Evolutionary conservation across 257 asterid species (phyloP), one percentile per base, ranked within the genome.

Genomic region (Lithospermum erythrorhizon): DNA sequence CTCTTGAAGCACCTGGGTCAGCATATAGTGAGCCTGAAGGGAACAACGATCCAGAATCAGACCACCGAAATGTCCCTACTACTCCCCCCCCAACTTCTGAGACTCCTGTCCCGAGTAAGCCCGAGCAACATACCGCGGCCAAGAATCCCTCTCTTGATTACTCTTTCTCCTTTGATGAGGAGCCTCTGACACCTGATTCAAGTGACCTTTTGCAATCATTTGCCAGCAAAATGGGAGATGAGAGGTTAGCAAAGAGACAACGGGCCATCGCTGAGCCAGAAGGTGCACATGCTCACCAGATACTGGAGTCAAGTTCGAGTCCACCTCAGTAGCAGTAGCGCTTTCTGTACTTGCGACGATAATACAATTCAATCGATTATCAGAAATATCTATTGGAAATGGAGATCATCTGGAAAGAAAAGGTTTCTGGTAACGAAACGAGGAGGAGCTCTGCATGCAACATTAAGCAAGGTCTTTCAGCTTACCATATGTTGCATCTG

Each of bases 131-230:
- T 53, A 69, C 74, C 68, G 56, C 76, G n/a, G 65, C 74, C 56
- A 83, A 83, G 76, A 82, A 86, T 68, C 81, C 75, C 19, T 87
- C 95, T 41, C 65, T 75, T 16, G 95, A 86, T 20, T 90, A 88
- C 66, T 84, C 96, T 51, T 78, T 82, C 76, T 83, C 88, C 49
- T 82, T 95, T 37, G 95, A 79, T 60, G 86, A 82, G 27, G 95
- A 82, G 75, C 95, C 96, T 57, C 83, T 69, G 68, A 88, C 96
- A 35, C 96, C 96, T 0, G 95, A 88, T 72, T 86, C 98, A 41
- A 74, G 75, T 64, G 76, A 89, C 72, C 72, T 68, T 3, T 68
- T 67, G 60, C 66, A 68, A 35, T 76, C 87, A 64, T 73, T 65
- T 32, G 69, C 73, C 20, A 87, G 78, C 54, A 73, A 69, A 81